phyloP scores from a whole-genome alignment of 1,139 yeast genomes.

The Hansenula lynferdii region DNA sequence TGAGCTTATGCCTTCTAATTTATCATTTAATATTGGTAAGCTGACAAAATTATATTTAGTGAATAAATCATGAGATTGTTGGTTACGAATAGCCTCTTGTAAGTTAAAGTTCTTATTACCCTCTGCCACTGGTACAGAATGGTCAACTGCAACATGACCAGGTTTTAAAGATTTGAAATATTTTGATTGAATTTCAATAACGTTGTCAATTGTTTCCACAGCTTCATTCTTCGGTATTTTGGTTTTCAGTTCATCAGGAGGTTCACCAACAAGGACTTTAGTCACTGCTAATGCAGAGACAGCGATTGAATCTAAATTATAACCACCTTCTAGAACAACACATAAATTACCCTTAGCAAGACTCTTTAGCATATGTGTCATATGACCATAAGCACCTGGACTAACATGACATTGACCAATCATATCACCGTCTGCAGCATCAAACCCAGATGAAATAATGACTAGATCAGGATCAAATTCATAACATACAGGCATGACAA shows the following conservation, averaged over 20 bases:
- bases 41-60: slow-evolving; percentile 54
- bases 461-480: slow-evolving; percentile 94
- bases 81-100: slow-evolving; percentile 68
- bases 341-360: slow-evolving; percentile 86
- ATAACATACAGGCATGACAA: slow-evolving; percentile 83
- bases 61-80: slow-evolving; percentile 58
- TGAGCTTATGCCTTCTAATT: slow-evolving; percentile 32
- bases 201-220: slow-evolving; percentile 82
- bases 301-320: slow-evolving; percentile 86
- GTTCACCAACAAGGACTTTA: slow-evolving; percentile 88
- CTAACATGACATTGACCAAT: slow-evolving; percentile 98
- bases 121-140: slow-evolving; percentile 16
- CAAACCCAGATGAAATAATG: slow-evolving; percentile 92
- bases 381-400: slow-evolving; percentile 93
- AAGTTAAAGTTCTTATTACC: slow-evolving; percentile 37
- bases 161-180: slow-evolving; percentile 86
- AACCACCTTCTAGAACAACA: slow-evolving; percentile 95
- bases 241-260: slow-evolving; percentile 71
- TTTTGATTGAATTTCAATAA: slow-evolving; percentile 71
- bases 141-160: slow-evolving; percentile 39
- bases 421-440: slow-evolving; percentile 97
- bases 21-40: slow-evolving; percentile 59
- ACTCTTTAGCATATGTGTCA: slow-evolving; percentile 89
- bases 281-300: slow-evolving; percentile 90
- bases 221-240: slow-evolving; percentile 71